Evolutionary conservation across 2,329 filamentous ascomycete genomes (phyloP).

Genomic region (Xylaria sp.): DNA sequence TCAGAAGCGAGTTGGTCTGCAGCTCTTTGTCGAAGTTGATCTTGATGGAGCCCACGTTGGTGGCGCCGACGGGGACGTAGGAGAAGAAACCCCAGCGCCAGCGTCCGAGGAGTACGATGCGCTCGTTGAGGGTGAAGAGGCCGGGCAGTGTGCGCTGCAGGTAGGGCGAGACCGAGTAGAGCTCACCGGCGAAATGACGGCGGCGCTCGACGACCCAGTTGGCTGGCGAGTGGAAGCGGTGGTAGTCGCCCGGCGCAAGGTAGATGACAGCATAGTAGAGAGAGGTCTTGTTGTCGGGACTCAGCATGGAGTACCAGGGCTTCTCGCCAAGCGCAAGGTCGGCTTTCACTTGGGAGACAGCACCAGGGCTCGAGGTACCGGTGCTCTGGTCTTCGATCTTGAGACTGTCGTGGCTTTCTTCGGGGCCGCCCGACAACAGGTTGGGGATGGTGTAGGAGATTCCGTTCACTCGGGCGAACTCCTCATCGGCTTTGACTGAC

Average conservation of each 20-base stretch:
- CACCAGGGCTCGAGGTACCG: slow-evolving; percentile 53
- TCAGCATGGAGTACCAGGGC: slow-evolving; percentile 66
- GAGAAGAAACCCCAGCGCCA: slow-evolving; percentile 98
- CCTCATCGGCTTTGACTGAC: slow-evolving; percentile 72
- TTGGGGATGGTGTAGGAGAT: slow-evolving; percentile 91
- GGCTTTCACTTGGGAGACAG: slow-evolving; percentile 76
- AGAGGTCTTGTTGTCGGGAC: slow-evolving; percentile 57
- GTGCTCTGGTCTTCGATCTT: slow-evolving; percentile 67
- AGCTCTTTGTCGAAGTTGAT: slow-evolving; percentile 96
- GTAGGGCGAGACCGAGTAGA: slow-evolving; percentile 93
- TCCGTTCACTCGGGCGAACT: slow-evolving; percentile 90
- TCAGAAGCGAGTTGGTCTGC: slow-evolving; percentile 84
- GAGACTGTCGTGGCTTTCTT: slow-evolving; percentile 40
- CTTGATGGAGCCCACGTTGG: slow-evolving; percentile 93
- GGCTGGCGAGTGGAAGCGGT: slow-evolving; percentile 92
- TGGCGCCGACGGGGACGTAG: slow-evolving; percentile 91
- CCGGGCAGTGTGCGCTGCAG: slow-evolving; percentile 87
- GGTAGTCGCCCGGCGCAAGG: slow-evolving; percentile 94
- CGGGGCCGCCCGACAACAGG: slow-evolving; percentile 68
- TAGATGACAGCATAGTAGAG: slow-evolving; percentile 96
- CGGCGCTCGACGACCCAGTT: slow-evolving; percentile 93
- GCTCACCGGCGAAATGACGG: slow-evolving; percentile 94
- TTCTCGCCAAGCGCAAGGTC: slow-evolving; percentile 70
- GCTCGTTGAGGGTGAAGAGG: slow-evolving; percentile 93
- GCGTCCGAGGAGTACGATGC: slow-evolving; percentile 84